Percentiles rank a stretch among this genome's conserved stretches.
phyloP scores from a whole-genome alignment of 495 filamentous ascomycete species.

The Podospora australis region DNA sequence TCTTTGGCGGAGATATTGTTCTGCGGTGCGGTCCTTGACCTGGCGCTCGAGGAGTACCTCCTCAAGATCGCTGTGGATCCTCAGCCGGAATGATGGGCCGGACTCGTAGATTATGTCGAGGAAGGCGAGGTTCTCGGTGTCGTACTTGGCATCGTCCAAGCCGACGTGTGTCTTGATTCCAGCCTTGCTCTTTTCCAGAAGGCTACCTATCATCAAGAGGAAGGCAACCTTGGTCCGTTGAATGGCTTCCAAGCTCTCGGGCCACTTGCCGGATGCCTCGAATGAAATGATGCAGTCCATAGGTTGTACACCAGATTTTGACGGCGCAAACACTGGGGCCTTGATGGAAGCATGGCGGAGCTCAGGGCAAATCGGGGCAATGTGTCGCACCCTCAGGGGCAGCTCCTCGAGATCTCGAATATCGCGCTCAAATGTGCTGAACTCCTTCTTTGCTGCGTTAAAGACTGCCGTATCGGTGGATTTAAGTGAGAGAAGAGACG shows the following conservation, averaged over 20 bases:
- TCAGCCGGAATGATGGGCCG: slow-evolving; percentile 60
- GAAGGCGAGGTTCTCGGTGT: slow-evolving; percentile 70
- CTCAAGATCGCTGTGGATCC: slow-evolving; percentile 79
- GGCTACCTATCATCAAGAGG: slow-evolving; percentile 69
- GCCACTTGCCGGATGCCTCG: slow-evolving; percentile 90
- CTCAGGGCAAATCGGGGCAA: slow-evolving; percentile 63
- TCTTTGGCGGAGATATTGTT: slow-evolving; percentile 56
- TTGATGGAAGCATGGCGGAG: slow-evolving; percentile 66
- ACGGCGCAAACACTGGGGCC: slow-evolving; percentile 36
- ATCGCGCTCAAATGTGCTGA: slow-evolving; percentile 63
- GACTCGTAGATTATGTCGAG: slow-evolving; percentile 70
- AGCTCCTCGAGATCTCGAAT: slow-evolving; percentile 69
- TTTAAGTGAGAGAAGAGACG: slow-evolving; percentile 46
- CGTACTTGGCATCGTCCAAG: slow-evolving; percentile 64
- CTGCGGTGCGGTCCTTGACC: slow-evolving; percentile 62
- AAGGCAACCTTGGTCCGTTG: slow-evolving; percentile 93
- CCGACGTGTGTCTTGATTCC: slow-evolving; percentile 59
- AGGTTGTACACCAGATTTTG: slow-evolving; percentile 30
- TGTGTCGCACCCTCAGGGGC: slow-evolving; percentile 71
- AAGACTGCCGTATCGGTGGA: slow-evolving; percentile 46
- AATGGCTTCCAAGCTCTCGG: slow-evolving; percentile 80
- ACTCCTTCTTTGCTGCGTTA: slow-evolving; percentile 47
- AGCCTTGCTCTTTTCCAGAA: slow-evolving; percentile 50
- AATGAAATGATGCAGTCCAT: slow-evolving; percentile 76
- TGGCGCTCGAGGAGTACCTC: slow-evolving; percentile 69